phyloP scores from a whole-genome alignment of 441 rosid genomes.

The Oxalis stricta region DNA sequence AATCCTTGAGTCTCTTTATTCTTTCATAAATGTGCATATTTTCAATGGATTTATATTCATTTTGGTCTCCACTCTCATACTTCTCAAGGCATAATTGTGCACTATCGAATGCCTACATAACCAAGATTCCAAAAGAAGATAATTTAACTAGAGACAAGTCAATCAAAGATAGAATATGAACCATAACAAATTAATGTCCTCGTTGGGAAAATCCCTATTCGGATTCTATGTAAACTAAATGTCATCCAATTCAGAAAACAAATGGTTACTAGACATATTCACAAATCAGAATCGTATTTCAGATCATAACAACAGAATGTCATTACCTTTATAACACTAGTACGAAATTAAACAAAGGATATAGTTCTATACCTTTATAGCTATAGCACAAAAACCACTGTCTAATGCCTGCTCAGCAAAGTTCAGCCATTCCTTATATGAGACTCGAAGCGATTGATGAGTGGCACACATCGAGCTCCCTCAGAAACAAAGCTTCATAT shows the following conservation, averaged over 20 bases:
- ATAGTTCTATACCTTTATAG: constrained; percentile 33
- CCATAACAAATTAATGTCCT: background rate
- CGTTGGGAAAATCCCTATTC: background rate
- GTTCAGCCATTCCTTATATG: constrained; percentile 40
- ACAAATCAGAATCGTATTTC: background rate
- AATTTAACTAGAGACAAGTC: background rate
- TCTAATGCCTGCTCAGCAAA: constrained; percentile 46
- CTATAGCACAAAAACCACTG: constrained; percentile 37
- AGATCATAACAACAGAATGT: background rate
- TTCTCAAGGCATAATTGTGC: constrained; percentile 26
- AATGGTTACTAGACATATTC: too few species aligned
- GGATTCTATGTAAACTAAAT: too few species aligned
- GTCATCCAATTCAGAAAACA: too few species aligned
- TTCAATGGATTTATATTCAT: constrained; percentile 12
- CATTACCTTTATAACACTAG: background rate
- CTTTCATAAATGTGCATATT: constrained; percentile 11
- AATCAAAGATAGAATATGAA: background rate
- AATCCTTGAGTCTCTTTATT: constrained; percentile 30
- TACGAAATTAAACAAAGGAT: background rate
- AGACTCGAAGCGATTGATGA: constrained; percentile 35
- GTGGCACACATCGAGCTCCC: constrained; percentile 36
- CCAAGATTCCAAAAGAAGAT: background rate
- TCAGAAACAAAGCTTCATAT: constrained; percentile 53
- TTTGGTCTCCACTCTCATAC: constrained; percentile 10
- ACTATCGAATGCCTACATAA: constrained; percentile 43